phyloP scores from a whole-genome alignment of 2,329 filamentous ascomycete species.

The Chrysoporthe cubensis region DNA sequence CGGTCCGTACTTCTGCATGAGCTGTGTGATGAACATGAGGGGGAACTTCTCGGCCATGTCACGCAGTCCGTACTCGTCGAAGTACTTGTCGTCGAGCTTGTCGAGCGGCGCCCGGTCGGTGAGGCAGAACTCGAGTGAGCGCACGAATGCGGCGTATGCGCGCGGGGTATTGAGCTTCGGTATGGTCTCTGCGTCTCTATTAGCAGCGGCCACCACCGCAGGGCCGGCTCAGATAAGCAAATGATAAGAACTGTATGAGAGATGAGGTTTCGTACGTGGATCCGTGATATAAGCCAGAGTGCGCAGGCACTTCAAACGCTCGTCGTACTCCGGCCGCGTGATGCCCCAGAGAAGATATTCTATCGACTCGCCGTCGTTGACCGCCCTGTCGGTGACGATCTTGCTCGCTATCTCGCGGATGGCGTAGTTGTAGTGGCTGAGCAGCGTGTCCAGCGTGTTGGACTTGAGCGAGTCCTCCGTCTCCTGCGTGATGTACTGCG shows the following conservation, averaged over 20 bases:
- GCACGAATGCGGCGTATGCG: conserved; percentile 61
- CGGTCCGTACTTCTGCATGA: conserved; percentile 63
- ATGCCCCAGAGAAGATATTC: conserved; percentile 60
- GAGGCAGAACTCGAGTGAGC: conserved; percentile 61
- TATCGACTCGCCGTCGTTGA: conserved; percentile 61
- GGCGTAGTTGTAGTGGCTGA: conserved; percentile 72
- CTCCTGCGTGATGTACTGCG: conserved; percentile 75
- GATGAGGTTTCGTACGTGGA: conserved; percentile 42
- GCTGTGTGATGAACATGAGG: conserved; percentile 59
- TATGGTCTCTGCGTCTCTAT: conserved; percentile 43
- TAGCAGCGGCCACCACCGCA: conserved; percentile 10
- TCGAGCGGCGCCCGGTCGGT: conserved; percentile 52
- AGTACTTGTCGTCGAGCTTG: conserved; percentile 57
- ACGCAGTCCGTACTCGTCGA: conserved; percentile 66
- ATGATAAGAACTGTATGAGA: background rate
- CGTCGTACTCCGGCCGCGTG: conserved; percentile 61
- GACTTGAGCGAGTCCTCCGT: conserved; percentile 73
- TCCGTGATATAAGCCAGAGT: conserved; percentile 61
- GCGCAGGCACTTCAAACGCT: conserved; percentile 60
- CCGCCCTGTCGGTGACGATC: conserved; percentile 59
- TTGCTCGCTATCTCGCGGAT: conserved; percentile 70
- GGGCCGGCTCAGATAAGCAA: conserved; percentile 6
- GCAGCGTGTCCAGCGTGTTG: conserved; percentile 68
- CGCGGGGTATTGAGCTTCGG: conserved; percentile 53
- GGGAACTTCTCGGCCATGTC: conserved; percentile 65